These are phyloP conservation scores for Macadamia tetraphylla DNA, from an alignment of 164 flowering plant species.

Conservation along the genomic window DNA sequence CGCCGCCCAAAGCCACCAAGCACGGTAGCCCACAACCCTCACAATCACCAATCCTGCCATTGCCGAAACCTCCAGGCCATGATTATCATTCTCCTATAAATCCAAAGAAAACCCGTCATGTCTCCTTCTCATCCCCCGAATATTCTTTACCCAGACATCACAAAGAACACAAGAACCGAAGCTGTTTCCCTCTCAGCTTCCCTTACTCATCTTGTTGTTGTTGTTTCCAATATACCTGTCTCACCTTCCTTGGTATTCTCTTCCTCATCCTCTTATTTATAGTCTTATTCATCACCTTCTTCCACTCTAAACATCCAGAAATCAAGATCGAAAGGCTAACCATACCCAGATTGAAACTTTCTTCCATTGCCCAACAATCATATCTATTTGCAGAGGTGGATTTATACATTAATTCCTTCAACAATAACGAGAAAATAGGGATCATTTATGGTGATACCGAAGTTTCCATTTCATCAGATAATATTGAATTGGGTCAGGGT, in stretches of 20 bases:
- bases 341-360: neutral
- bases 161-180: too few relatives aligned
- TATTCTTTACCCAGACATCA: too few relatives aligned
- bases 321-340: neutral
- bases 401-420: neutral
- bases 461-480: neutral
- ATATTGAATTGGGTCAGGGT: neutral
- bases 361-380: neutral
- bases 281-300: neutral
- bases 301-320: neutral
- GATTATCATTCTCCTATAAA: neutral
- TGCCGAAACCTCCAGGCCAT: conserved; percentile 1
- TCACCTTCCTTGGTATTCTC: neutral
- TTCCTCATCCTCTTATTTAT: neutral
- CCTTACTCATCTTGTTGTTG: neutral
- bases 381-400: neutral
- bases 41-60: neutral
- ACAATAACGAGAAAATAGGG: neutral
- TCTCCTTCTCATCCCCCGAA: conserved; percentile 4
- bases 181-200: too few relatives aligned
- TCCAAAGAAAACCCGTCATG: neutral
- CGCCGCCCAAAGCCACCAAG: neutral
- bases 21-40: too few relatives aligned
- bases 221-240: conserved; percentile 9
- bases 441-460: neutral